phyloP scores from a whole-genome alignment of 2,329 filamentous ascomycete species.

The Colletotrichum shisoi region DNA sequence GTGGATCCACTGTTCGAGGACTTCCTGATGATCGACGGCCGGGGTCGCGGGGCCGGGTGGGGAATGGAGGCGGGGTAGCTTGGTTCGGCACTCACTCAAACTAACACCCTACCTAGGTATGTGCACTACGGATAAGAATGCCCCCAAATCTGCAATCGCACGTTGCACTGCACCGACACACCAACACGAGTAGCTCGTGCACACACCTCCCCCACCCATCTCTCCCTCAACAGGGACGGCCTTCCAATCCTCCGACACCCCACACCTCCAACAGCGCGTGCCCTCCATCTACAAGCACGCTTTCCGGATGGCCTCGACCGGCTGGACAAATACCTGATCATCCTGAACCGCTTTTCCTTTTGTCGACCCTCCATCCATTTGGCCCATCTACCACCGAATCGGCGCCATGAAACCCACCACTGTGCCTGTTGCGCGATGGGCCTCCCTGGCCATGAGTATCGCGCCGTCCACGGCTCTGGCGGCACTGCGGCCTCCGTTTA shows the following conservation, averaged over 20 bases:
- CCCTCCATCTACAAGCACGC: neutral
- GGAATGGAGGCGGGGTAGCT: slow-evolving; percentile 32
- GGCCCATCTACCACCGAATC: neutral
- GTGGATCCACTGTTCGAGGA: neutral
- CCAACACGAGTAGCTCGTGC: slow-evolving; percentile 21
- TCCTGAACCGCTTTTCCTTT: neutral
- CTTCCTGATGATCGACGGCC: slow-evolving; percentile 24
- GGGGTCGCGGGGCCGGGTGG: slow-evolving; percentile 23
- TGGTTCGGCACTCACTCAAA: slow-evolving; percentile 15
- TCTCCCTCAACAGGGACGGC: slow-evolving; percentile 16
- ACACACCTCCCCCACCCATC: slow-evolving; percentile 6
- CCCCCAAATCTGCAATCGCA: slow-evolving; percentile 28
- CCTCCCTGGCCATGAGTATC: slow-evolving; percentile 12
- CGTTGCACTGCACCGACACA: slow-evolving; percentile 7
- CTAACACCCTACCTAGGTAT: neutral
- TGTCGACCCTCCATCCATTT: neutral
- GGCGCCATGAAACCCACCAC: slow-evolving; percentile 24
- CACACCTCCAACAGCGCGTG: slow-evolving; percentile 7
- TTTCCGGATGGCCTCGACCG: slow-evolving; percentile 25
- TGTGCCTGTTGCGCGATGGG: slow-evolving; percentile 12
- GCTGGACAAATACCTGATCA: neutral
- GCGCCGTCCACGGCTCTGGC: slow-evolving; percentile 16
- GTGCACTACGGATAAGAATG: too few relatives aligned
- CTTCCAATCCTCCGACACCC: neutral
- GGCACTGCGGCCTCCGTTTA: slow-evolving; percentile 27